Evolutionary conservation across 1,139 yeast genomes (phyloP), one percentile per base, ranked within the genome.

Genomic region (Yamadazyma conglobata): DNA sequence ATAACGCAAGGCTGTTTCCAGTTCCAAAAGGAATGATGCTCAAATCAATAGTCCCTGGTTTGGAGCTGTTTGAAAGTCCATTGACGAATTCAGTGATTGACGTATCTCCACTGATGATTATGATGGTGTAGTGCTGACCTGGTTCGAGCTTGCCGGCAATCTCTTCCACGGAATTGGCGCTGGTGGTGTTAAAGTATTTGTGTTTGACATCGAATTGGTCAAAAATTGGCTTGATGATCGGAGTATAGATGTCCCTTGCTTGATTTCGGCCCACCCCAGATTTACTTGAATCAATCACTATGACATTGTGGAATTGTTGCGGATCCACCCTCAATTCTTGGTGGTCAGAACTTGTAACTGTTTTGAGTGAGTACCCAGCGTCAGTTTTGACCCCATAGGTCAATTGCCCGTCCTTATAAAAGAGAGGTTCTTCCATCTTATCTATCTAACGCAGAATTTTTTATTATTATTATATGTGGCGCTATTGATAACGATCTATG

Each of bases 21-120:
- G 95, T 81, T 1, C 97, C 97, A 33, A 79, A 67, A 0, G 96
- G 95, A 14, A 88, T 58, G 3, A 78, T 70, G 8, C 66, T 58
- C 2, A 84, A 31, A 10, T 52, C 47, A 25, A 69, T 30, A 2
- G 50, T 42, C 1, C 29, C 31, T n/a, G n/a, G n/a, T 3, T 27
- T 16, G 6, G 24, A 28, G 3, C 18, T 29, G 1, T 31, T 24
- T 1, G 34, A 29, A 10, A 82, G 48, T 2, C 64, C 64, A 50
- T 88, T 87, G 35, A 86, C 48, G 37, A 88, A 77, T 52, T 88
- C 97, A 30, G 73, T 77, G 9, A 87, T 63, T 1, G 94, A 79
- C 0, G 96, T 88, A 47, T 88, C 96, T 1, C 96, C 96, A 28
- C 94, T 83, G 14, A 88, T 56, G 24, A 88, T 60, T 1, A 86